Conservation (phyloP, 768 basidiomycete genomes). For the Lenzites betulinus region DNA sequence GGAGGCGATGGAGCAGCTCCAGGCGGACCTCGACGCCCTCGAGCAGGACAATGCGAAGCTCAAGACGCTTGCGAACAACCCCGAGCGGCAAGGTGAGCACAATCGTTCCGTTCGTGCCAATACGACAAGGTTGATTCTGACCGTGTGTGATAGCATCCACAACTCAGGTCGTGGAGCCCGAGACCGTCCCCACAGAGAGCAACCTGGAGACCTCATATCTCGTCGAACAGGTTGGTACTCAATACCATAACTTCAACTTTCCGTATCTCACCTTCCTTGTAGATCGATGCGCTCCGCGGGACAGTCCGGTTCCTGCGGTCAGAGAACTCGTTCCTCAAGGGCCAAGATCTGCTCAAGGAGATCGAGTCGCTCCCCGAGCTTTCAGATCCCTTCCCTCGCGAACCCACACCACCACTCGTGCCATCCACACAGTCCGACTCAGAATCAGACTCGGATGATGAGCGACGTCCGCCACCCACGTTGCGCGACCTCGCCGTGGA, state of each 20-base stretch:
- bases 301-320: conserved; percentile 91
- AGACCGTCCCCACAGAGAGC: conserved; percentile 70
- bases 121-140: conserved; percentile 3
- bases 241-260: neutral
- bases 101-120: neutral
- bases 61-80: conserved; percentile 63
- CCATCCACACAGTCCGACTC: conserved; percentile 70
- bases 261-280: conserved; percentile 9
- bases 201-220: conserved; percentile 87
- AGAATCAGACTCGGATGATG: conserved; percentile 56
- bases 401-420: conserved; percentile 67
- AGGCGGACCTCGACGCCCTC: conserved; percentile 81
- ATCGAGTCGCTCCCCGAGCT: conserved; percentile 74
- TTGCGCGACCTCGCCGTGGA: conserved; percentile 75
- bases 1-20: conserved; percentile 92
- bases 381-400: conserved; percentile 47
- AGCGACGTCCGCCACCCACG: conserved; percentile 46
- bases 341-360: conserved; percentile 85
- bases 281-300: conserved; percentile 90
- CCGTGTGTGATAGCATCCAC: conserved; percentile 42
- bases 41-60: conserved; percentile 89
- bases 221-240: conserved; percentile 70
- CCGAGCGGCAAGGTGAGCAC: conserved; percentile 69
- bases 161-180: conserved; percentile 54
- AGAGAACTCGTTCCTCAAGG: conserved; percentile 93